Percentiles rank a stretch among this genome's conserved stretches.
These are phyloP conservation scores for Colletotrichum cereale DNA, from an alignment of 2,329 filamentous ascomycete genomes.

Conservation along the genomic window DNA sequence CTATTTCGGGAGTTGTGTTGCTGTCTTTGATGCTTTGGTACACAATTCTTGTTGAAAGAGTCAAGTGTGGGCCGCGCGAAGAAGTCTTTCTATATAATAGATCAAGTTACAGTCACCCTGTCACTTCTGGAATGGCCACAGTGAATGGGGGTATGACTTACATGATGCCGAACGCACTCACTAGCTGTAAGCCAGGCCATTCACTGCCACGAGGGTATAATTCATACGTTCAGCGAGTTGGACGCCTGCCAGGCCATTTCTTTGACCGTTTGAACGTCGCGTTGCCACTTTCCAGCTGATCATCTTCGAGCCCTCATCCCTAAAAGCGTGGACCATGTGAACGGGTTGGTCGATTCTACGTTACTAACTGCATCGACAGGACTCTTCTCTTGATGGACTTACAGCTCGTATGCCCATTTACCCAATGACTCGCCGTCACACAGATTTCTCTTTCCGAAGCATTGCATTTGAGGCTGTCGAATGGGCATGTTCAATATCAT, in stretches of 20 bases:
- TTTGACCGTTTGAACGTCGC: too few species aligned
- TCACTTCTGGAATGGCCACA: too few species aligned
- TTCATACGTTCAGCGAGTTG: not conserved
- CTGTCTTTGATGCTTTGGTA: not conserved
- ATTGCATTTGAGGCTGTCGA: fast-evolving
- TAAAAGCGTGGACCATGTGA: not conserved
- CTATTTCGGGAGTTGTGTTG: not conserved
- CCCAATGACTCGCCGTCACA: not conserved
- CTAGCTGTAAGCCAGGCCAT: too few species aligned
- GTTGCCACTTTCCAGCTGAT: not conserved
- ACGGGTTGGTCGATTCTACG: not conserved
- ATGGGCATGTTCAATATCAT: too few species aligned
- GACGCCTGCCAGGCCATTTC: too few species aligned
- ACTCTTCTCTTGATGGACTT: not conserved
- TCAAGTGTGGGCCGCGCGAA: not conserved
- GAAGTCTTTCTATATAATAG: not conserved
- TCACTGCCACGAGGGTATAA: not conserved
- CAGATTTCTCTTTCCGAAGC: not conserved
- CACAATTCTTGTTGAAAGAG: not conserved
- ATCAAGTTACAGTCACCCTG: not conserved
- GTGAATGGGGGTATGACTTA: not conserved
- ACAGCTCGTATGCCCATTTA: not conserved
- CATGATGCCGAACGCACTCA: not conserved
- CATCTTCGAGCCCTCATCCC: not conserved
- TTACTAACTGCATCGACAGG: not conserved